Base-by-base conservation (phyloP, 495 filamentous ascomycete species). In the Penicillium cosmopolitanum region DNA sequence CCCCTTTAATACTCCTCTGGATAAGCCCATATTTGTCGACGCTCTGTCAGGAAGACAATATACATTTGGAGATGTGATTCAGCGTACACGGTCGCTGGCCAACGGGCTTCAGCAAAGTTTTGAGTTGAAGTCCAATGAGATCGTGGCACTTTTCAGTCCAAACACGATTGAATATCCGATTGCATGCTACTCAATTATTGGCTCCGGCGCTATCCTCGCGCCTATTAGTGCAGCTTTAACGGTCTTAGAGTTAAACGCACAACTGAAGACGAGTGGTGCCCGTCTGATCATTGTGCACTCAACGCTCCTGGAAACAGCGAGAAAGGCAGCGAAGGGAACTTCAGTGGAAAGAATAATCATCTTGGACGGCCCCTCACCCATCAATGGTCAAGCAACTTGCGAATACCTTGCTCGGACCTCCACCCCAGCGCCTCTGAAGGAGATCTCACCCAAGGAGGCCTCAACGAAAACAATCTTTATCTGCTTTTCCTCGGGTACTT, bases 171-270 rank as follows among this genome's bases (percentile, higher is more conserved):
- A 92, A 62, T 82, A 83, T 46, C 78, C 86, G 19, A 66, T 81
- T 6, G 71, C 90, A 51, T 87, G 77, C 62, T 89, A 90, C 78
- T 91, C 90, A 16, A 76, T 81, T 18, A 81, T 87, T 52, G 95
- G 89, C 82, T 87, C 91, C 0, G 91, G 91, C 33, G 91, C 88
- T n/a, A 76, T 86, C 36, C 66, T 89, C 15, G 87, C 86, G 4
- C 88, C 93, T 0, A 90, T 90, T 11, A 96, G 95, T 68, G 91
- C 93, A 28, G 81, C 82, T 2, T 95, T 96, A 73, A 93, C 87
- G 2, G 79, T 75, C 18, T 83, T 92, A 10, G 92, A 96, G 66
- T 80, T 96, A 8, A 85, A 89, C n/a, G 92, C 88, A 68, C 93
- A 96, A 68, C 82, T 96, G 56, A 85, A 87, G 58, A 88, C 93